phyloP scores from a whole-genome alignment of 2,329 filamentous ascomycete species.

The Fusarium proliferatum region DNA sequence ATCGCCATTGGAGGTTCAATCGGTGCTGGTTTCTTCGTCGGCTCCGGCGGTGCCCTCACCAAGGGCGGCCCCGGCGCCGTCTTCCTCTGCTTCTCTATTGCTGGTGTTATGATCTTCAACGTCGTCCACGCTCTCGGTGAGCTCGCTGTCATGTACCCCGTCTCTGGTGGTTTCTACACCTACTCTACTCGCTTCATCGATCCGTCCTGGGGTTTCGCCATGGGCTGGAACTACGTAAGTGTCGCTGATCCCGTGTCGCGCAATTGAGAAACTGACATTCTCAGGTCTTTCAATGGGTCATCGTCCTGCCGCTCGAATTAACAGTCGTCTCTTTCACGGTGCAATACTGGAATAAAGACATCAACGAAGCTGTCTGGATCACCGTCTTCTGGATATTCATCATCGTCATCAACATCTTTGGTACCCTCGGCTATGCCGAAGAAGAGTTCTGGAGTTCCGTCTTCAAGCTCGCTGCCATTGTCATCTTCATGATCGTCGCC shows the following conservation, averaged over 20 bases:
- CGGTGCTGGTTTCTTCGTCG: conserved; percentile 72
- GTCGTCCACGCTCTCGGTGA: conserved; percentile 71
- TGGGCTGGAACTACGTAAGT: conserved; percentile 56
- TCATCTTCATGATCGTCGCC: conserved; percentile 71
- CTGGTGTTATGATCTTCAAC: conserved; percentile 71
- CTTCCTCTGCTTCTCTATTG: conserved; percentile 64
- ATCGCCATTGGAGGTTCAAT: conserved; percentile 72
- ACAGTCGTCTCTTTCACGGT: conserved; percentile 64
- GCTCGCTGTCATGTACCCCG: conserved; percentile 69
- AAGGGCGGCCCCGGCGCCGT: conserved; percentile 61
- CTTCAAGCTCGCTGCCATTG: conserved; percentile 67
- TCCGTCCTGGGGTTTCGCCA: conserved; percentile 68
- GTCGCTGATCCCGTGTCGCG: accelerated
- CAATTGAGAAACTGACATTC: not conserved
- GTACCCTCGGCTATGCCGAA: conserved; percentile 63
- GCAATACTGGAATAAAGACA: conserved; percentile 61
- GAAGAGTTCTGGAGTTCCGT: conserved; percentile 67
- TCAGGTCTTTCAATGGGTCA: conserved; percentile 60
- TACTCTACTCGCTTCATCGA: conserved; percentile 71
- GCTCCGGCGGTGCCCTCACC: conserved; percentile 65
- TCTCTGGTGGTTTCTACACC: conserved; percentile 72
- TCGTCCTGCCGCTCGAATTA: conserved; percentile 62
- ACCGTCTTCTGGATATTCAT: conserved; percentile 63
- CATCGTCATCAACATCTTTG: conserved; percentile 65
- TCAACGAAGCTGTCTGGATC: conserved; percentile 63